A percentile compares a stretch with the other conserved stretches of the same genome.
phyloP scores from a whole-genome alignment of 1,284 basidiomycete genomes.

The Ustilago shanxiensis region DNA sequence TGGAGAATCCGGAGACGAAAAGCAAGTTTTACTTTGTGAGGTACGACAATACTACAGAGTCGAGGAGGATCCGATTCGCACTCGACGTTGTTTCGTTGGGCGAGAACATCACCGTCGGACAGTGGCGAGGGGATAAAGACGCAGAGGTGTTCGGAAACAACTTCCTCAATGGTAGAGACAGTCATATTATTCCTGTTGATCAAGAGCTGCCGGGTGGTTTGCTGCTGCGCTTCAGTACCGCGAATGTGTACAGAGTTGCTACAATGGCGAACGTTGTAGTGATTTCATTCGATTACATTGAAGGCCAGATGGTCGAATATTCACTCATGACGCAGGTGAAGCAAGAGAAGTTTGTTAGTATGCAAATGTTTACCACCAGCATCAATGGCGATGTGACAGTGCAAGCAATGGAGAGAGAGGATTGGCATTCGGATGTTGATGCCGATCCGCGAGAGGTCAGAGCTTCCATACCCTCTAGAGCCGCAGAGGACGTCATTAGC shows the following conservation, averaged over 20 bases:
- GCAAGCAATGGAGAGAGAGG: not conserved
- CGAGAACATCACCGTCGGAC: constrained; percentile 22
- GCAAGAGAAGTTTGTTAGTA: constrained; percentile 4
- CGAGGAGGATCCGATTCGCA: constrained; percentile 22
- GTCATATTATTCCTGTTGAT: constrained; percentile 42
- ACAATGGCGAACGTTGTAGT: constrained; percentile 24
- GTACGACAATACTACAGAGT: constrained; percentile 71
- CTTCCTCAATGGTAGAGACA: constrained; percentile 42
- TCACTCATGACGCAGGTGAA: constrained; percentile 10
- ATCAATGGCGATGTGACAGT: not conserved
- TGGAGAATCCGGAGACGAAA: constrained; percentile 39
- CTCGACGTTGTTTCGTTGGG: constrained; percentile 44
- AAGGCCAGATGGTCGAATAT: constrained; percentile 29
- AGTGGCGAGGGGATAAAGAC: not conserved
- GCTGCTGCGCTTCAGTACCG: constrained; percentile 74
- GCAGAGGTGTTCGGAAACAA: constrained; percentile 14
- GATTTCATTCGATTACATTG: constrained; percentile 26
- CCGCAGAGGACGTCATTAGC: not conserved
- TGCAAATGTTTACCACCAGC: constrained; percentile 14
- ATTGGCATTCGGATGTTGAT: constrained; percentile 20
- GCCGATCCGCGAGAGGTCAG: not conserved
- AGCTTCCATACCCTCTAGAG: not conserved
- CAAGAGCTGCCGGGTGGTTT: constrained; percentile 52
- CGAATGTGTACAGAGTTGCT: constrained; percentile 72
- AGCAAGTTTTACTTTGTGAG: constrained; percentile 78